Evolutionary conservation across 805 yeast species (phyloP), one percentile per base, ranked within the genome.

Genomic region (Candida hungchunana): DNA sequence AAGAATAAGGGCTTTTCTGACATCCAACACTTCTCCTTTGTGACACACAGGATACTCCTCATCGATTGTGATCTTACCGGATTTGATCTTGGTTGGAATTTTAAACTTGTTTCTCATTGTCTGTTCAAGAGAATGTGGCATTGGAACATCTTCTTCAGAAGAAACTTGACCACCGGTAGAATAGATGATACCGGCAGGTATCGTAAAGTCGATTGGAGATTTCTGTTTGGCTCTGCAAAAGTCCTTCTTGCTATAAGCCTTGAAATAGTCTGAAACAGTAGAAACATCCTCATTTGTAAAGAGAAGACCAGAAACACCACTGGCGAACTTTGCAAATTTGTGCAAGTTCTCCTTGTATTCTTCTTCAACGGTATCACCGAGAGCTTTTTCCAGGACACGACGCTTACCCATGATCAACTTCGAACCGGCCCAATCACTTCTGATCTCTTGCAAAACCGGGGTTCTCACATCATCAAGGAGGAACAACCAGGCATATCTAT

Each of bases 81-180:
- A 72, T 56, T 82, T 83, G 47, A 93, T 83, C 56, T 78, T 81
- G 5, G 97, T 89, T 50, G 98, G 97, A 50, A 93, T 76, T 58
- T 90, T 89, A 48, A 79, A 79, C 58, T 83, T 83, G 62, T 79
- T 84, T 70, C 98, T 82, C 55, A 93, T 63, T 26, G 95, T 86
- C 53, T 88, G 86, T 63, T 93, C 98, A 65, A 94, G 73, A 6
- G 97, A 87, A 59, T 93, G 98, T 10, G 94, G 82, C 84, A 93
- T 80, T 50, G 97, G 96, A 15, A 93, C 88, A 61, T 93, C 99
- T 47, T 93, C 97, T 56, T 88, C 97, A 17, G 59, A 64, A 20
- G 96, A 72, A 34, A 89, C 67, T 63, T 86, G 94, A 16, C 98
- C 98, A 53, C 96, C 99, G 59, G 96, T 81, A 15, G 97, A 85